A percentile compares a stretch with the other conserved stretches of the same genome.
Conservation (phyloP, 495 filamentous ascomycete genomes). For the Penicillium lividum region DNA sequence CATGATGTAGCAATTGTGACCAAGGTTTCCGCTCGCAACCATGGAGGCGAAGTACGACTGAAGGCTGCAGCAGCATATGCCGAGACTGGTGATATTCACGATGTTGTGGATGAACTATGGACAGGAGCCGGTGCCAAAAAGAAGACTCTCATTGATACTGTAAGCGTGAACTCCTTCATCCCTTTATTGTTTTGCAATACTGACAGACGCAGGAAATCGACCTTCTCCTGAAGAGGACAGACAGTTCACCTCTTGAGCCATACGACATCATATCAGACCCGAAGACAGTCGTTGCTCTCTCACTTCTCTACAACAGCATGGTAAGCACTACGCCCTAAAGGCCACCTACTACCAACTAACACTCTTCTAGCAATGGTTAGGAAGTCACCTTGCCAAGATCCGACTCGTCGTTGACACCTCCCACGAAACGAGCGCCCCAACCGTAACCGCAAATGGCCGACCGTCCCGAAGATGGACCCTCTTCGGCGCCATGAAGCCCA, state of each 20-base stretch:
- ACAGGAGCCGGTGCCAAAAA: constrained; percentile 34
- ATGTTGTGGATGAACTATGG: constrained; percentile 65
- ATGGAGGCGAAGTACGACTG: constrained; percentile 47
- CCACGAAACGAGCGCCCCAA: constrained; percentile 43
- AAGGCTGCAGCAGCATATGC: constrained; percentile 74
- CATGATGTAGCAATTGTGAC: constrained; percentile 41
- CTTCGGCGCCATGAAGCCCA: constrained; percentile 58
- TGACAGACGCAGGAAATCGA: constrained; percentile 57
- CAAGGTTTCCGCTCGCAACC: constrained; percentile 39
- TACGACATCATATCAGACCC: constrained; percentile 87
- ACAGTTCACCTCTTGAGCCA: constrained; percentile 62
- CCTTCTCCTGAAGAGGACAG: constrained; percentile 64
- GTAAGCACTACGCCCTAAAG: constrained; percentile 28
- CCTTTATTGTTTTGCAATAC: background rate
- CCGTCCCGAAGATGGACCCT: constrained; percentile 77
- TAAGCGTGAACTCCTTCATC: constrained; percentile 15
- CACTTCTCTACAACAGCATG: constrained; percentile 93
- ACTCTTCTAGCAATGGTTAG: constrained; percentile 74
- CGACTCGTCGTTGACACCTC: constrained; percentile 64
- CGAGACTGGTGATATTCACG: constrained; percentile 65
- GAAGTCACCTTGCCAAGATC: constrained; percentile 71
- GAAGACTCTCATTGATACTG: constrained; percentile 42
- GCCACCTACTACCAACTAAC: background rate
- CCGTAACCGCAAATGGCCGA: constrained; percentile 38
- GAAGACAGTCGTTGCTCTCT: constrained; percentile 79